phyloP scores from a whole-genome alignment of 1,284 basidiomycete genomes.

The Cryptococcus sp. region DNA sequence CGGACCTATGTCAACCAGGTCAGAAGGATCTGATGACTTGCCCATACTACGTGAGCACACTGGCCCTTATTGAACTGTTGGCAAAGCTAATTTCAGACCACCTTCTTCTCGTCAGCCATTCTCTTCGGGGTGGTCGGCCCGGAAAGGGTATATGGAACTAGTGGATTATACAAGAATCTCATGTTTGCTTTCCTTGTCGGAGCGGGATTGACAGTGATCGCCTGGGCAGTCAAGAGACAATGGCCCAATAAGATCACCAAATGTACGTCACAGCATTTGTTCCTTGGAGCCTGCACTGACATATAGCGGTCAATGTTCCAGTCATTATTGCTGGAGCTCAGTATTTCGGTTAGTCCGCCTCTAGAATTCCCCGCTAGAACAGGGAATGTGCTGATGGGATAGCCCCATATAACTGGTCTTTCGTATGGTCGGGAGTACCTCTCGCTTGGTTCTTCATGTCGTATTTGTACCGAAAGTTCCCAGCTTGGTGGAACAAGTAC shows the following conservation, averaged over 20 bases:
- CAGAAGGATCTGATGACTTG: slow-evolving; percentile 74
- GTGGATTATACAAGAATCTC: slow-evolving; percentile 15
- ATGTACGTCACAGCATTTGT: slow-evolving; percentile 1
- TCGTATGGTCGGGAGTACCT: slow-evolving; percentile 15
- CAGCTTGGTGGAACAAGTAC: slow-evolving; percentile 85
- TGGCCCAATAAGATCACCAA: slow-evolving; percentile 14
- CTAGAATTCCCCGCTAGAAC: too few relatives aligned
- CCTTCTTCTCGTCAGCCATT: slow-evolving; percentile 83
- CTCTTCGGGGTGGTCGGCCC: slow-evolving; percentile 51
- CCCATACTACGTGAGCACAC: slow-evolving; percentile 65
- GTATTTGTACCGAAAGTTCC: slow-evolving; percentile 11
- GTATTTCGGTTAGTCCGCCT: too few relatives aligned
- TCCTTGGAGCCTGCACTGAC: background rate
- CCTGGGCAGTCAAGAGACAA: slow-evolving; percentile 11
- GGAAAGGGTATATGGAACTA: slow-evolving; percentile 13
- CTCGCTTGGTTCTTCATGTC: slow-evolving; percentile 18
- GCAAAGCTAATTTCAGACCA: slow-evolving; percentile 67
- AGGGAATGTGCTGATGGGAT: too few relatives aligned
- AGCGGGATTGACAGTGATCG: slow-evolving; percentile 4
- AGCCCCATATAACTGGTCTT: slow-evolving; percentile 19
- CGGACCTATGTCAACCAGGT: slow-evolving; percentile 81
- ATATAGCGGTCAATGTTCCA: slow-evolving; percentile 14
- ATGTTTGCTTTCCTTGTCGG: slow-evolving; percentile 17
- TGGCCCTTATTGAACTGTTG: slow-evolving; percentile 39
- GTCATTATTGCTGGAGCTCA: slow-evolving; percentile 12